A percentile compares a stretch with the other conserved stretches of the same genome.
These are phyloP conservation scores for Amylocarpus encephaloides DNA, from an alignment of 2,329 filamentous ascomycete genomes.

Conservation along the genomic window DNA sequence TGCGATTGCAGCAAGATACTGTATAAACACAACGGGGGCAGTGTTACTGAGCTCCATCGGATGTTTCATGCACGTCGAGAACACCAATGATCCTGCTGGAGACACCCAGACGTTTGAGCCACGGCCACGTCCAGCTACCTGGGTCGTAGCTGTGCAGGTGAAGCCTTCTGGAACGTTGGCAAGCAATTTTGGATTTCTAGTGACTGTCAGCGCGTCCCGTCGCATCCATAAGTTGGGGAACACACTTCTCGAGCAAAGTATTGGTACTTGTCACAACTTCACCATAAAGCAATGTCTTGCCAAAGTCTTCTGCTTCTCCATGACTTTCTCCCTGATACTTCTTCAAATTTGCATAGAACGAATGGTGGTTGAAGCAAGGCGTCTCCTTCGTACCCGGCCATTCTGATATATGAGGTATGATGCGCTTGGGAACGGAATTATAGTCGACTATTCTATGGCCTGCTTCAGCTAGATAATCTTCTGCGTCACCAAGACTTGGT, in stretches of 20 bases:
- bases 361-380: constrained; percentile 77
- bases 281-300: constrained; percentile 73
- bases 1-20: constrained; percentile 86
- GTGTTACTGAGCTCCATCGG: constrained; percentile 62
- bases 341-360: constrained; percentile 67
- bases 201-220: constrained; percentile 7
- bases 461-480: constrained; percentile 29
- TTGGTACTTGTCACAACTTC: constrained; percentile 93
- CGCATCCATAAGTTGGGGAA: constrained; percentile 2
- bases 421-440: constrained; percentile 62
- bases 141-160: constrained; percentile 78
- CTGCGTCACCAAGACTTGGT: constrained; percentile 12
- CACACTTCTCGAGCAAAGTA: constrained; percentile 80
- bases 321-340: constrained; percentile 54
- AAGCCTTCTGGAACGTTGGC: constrained; percentile 76
- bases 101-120: constrained; percentile 94
- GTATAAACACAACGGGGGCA: constrained; percentile 84
- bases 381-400: constrained; percentile 68
- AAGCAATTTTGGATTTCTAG: constrained; percentile 70
- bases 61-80: constrained; percentile 84
- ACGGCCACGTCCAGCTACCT: constrained; percentile 80
- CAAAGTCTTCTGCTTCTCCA: constrained; percentile 60
- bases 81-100: constrained; percentile 77
- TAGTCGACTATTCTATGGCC: constrained; percentile 66
- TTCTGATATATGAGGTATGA: constrained; percentile 64